Evolutionary conservation across 2,329 filamentous ascomycete genomes (phyloP), one percentile per base, ranked within the genome.

Genomic region (Rhynchosporium agropyri): DNA sequence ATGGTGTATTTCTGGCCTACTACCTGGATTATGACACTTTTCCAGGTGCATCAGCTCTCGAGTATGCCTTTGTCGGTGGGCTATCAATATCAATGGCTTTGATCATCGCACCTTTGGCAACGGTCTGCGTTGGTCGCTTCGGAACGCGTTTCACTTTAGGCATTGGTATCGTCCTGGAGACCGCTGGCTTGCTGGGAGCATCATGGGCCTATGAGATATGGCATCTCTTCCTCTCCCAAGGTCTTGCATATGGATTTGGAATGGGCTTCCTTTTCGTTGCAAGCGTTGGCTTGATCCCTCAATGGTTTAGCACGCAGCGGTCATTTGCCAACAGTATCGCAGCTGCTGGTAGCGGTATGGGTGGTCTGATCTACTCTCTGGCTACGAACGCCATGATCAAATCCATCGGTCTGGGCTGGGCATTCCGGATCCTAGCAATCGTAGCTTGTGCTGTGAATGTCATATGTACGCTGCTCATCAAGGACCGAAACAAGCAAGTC

Each of bases 31-130:
- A 82, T 55, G 78, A 86, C 58, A 79, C 81, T 28, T 92, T 89
- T 66, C 82, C 85, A 0, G 84, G 83, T 13, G 83, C 89, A 2
- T 85, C 84, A 0, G 77, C 83, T 2, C 81, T 93, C 1, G 81
- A 87, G 5, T 93, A 88, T 74, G 90, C 90, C 46, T 92, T 94
- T 72, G 82, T 94, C n/a, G 90, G 90, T 33, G 87, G 87, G 0
- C 78, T 91, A 0, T 88, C 85, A 36, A 84, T 90, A 49, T 86
- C 85, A 1, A 81, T 77, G 76, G 88, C 88, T 1, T 79, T 93
- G 63, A 74, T 91, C 7, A 77, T 90, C 33, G 89, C 89, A 0
- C 90, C 90, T 0, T 40, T 91, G 1, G 68, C 68, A 20, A 74
- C 72, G 12, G 63, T 69, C 26, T 67, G 62, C 31, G 85, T 86